These are phyloP conservation scores for Trichoderma hamatum DNA, from an alignment of 2,329 filamentous ascomycete genomes.

Conservation along the genomic window DNA sequence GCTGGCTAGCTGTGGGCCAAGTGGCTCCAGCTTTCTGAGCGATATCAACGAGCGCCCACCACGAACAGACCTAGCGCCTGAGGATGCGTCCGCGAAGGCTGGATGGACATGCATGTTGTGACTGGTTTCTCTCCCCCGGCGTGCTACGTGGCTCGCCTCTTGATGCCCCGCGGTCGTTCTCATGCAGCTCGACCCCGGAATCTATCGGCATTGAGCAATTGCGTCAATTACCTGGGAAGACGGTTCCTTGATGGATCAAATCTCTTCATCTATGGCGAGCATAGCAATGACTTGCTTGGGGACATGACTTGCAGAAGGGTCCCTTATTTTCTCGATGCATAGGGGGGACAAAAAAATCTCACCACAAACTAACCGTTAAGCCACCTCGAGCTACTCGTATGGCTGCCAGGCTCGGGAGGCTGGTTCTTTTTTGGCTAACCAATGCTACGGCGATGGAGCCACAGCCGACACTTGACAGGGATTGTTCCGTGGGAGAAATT, in stretches of 20 bases:
- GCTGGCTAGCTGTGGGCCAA: conserved; percentile 28
- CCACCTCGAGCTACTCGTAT: conserved; percentile 7
- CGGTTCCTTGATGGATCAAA: conserved; percentile 5
- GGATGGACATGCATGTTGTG: conserved; percentile 24
- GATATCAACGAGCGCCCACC: conserved; percentile 26
- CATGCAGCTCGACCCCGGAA: conserved; percentile 36
- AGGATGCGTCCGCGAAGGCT: conserved; percentile 29
- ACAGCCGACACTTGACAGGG: conserved; percentile 25
- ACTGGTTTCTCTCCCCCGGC: conserved; percentile 36
- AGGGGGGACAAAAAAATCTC: not conserved
- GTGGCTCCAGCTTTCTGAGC: conserved; percentile 24
- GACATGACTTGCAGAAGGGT: conserved; percentile 16
- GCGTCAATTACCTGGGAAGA: conserved; percentile 15
- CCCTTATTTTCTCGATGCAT: not conserved
- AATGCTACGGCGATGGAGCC: conserved; percentile 21
- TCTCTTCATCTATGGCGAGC: conserved; percentile 3
- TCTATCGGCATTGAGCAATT: conserved; percentile 35
- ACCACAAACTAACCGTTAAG: conserved; percentile 21
- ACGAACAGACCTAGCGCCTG: conserved; percentile 27
- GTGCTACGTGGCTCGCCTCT: conserved; percentile 44
- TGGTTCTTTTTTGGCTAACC: conserved; percentile 20
- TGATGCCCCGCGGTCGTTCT: conserved; percentile 35
- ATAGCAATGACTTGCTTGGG: conserved; percentile 14
- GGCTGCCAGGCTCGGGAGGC: conserved; percentile 23
- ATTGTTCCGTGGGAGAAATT: conserved; percentile 22